phyloP scores from a whole-genome alignment of 2,329 filamentous ascomycete genomes.

The Apiospora pterosperma region DNA sequence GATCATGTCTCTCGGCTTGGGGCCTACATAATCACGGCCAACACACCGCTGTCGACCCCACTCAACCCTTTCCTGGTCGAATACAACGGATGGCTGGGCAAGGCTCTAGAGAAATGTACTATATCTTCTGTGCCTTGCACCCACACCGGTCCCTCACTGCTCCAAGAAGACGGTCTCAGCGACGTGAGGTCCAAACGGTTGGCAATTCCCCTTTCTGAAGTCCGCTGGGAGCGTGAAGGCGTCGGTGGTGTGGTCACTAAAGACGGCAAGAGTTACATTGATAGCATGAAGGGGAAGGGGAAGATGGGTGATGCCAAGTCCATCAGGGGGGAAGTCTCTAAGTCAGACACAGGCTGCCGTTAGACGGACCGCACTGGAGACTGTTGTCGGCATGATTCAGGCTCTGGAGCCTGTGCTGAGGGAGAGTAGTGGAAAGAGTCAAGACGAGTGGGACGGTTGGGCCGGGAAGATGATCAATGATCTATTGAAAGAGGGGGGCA shows the following conservation, averaged over 20 bases:
- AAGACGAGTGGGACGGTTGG: constrained; percentile 92
- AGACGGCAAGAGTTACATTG: constrained; percentile 57
- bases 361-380: constrained; percentile 75
- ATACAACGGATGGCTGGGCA: constrained; percentile 78
- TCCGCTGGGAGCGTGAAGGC: constrained; percentile 82
- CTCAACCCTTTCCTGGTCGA: constrained; percentile 80
- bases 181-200: constrained; percentile 72
- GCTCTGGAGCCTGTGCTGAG: constrained; percentile 78
- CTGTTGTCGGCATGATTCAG: constrained; percentile 79
- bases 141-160: constrained; percentile 68
- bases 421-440: constrained; percentile 79
- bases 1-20: constrained; percentile 65
- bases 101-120: constrained; percentile 68
- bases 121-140: constrained; percentile 76
- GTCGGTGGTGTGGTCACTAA: constrained; percentile 61
- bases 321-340: constrained; percentile 46
- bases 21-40: constrained; percentile 78
- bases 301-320: constrained; percentile 30
- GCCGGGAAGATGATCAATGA: constrained; percentile 82
- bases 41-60: constrained; percentile 76
- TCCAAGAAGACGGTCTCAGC: constrained; percentile 73
- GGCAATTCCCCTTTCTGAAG: constrained; percentile 81
- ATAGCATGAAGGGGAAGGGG: constrained; percentile 47
- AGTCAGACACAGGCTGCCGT: constrained; percentile 69
- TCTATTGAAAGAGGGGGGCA: constrained; percentile 73